These are phyloP conservation scores for Fusarium succisae DNA, from an alignment of 2,329 filamentous ascomycete species.

Conservation along the genomic window DNA sequence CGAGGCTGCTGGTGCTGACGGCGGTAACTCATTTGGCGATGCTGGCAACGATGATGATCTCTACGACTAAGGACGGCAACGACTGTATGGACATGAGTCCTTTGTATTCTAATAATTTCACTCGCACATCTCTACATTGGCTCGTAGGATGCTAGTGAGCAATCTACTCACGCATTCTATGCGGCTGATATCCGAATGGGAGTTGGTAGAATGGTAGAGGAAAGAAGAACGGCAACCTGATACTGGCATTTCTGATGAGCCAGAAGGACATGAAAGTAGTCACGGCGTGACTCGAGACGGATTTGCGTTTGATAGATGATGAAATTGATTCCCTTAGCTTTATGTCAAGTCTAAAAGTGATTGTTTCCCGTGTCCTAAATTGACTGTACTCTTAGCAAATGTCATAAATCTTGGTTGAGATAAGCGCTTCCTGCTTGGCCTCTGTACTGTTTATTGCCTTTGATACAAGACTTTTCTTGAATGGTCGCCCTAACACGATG, in stretches of 20 bases:
- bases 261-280: conserved; percentile 16
- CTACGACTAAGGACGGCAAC: conserved; percentile 76
- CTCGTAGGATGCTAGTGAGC: conserved; percentile 24
- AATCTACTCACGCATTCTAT: conserved; percentile 40
- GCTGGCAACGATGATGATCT: conserved; percentile 95
- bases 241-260: conserved; percentile 18
- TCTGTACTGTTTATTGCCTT: not conserved
- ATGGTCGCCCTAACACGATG: not conserved
- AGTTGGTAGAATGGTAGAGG: conserved; percentile 50
- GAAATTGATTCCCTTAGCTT: conserved; percentile 45
- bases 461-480: not conserved
- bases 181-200: conserved; percentile 44
- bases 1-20: conserved; percentile 68
- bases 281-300: conserved; percentile 27
- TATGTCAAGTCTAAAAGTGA: not conserved
- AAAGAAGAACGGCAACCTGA: conserved; percentile 30
- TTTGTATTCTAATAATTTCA: conserved; percentile 61
- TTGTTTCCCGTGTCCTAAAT: not conserved
- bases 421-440: not conserved
- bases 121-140: conserved; percentile 49
- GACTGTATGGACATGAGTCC: conserved; percentile 39
- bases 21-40: conserved; percentile 77
- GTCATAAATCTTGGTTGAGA: not conserved
- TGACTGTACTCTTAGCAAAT: not conserved
- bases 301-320: conserved; percentile 45